A percentile compares a stretch with the other conserved stretches of the same genome.
These are phyloP conservation scores for Exutisphaerella laricina DNA, from an alignment of 2,329 filamentous ascomycete species.

Conservation along the genomic window DNA sequence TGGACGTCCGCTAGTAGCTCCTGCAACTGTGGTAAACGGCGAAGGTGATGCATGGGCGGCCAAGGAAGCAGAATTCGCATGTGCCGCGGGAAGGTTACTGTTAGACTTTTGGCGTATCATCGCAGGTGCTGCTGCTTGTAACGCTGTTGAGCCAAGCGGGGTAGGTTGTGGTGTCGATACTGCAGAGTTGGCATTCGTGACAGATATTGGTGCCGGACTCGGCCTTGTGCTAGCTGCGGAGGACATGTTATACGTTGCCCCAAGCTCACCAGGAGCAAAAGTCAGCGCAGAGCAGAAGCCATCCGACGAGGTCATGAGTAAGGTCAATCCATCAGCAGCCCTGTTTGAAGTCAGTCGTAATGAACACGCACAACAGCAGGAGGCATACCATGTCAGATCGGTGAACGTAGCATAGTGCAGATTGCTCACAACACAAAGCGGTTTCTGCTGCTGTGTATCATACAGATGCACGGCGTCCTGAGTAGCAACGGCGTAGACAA, in stretches of 20 bases:
- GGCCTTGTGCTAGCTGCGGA: slow-evolving; percentile 34
- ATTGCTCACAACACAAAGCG: slow-evolving; percentile 91
- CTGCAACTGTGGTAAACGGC: slow-evolving; percentile 38
- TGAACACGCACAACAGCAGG: slow-evolving; percentile 18
- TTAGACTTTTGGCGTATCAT: slow-evolving; percentile 38
- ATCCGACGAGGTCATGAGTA: slow-evolving; percentile 96
- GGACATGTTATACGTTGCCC: slow-evolving; percentile 70
- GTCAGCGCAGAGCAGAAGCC: slow-evolving; percentile 92
- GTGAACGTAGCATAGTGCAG: slow-evolving; percentile 97
- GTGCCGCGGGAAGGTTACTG: slow-evolving; percentile 10
- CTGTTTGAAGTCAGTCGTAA: slow-evolving; percentile 38
- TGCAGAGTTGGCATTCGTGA: slow-evolving; percentile 34
- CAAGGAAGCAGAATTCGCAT: slow-evolving; percentile 10
- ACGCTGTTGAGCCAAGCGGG: slow-evolving; percentile 22
- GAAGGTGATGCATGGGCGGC: slow-evolving; percentile 48
- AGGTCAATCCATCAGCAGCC: slow-evolving; percentile 68
- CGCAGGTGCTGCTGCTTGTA: slow-evolving; percentile 43
- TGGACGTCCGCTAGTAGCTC: slow-evolving; percentile 46
- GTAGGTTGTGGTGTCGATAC: slow-evolving; percentile 39
- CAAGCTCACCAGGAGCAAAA: slow-evolving; percentile 77
- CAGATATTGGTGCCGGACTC: slow-evolving; percentile 36
- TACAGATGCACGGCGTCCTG: slow-evolving; percentile 94
- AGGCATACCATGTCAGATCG: slow-evolving; percentile 80
- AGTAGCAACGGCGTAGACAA: slow-evolving; percentile 94
- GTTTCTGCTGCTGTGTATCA: slow-evolving; percentile 93